Base-by-base conservation (phyloP, 148 eudicot genomes). In the Chenopodium berlandieri region DNA sequence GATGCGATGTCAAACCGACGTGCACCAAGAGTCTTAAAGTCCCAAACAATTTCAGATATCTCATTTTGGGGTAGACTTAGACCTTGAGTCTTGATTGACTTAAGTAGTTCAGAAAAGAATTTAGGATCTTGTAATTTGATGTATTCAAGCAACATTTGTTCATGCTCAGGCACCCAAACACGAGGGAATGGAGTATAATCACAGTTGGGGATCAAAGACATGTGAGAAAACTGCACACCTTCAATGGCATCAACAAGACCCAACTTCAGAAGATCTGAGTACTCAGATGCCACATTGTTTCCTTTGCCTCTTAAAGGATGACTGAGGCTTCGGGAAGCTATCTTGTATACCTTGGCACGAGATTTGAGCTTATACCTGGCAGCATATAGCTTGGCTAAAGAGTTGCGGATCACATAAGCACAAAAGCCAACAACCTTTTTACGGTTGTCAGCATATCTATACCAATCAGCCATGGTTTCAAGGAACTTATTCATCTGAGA, bases 391-490 rank as follows among this genome's bases (percentile, higher is more conserved):
- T 96, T 96, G 73, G 97, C 97, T 78, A 96, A 78, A 77, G 99
- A 96, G 89, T 95, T 94, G 7, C 99, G 92, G 32, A 96, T 87
- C 73, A 96, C 94, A 87, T 96, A 96, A 27, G 99, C 97, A 88
- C 94, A 92, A 86, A 96, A 96, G 2, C 95, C 99, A 66, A 94
- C 94, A 86, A 93, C 86, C 80, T 96, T 96, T 82, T 94, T 96
- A 46, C 99, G 88, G 77, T 96, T 96, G 82, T 96, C 99, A 47
- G 99, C 99, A 76, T 90, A 96, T 86, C 88, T 88, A 75, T 90
- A 96, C 99, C 99, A 96, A 85, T 96, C 99, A 44, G 98, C 97
- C 97, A 96, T 94, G 58, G 97, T 92, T 84, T 96, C 99, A 23
- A 96, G 97, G 56, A 96, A 91, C 86, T 96, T 96, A 84, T 96